Evolutionary conservation across 2,329 filamentous ascomycete genomes (phyloP).

Genomic region (Chrysoporthe puriensis): DNA sequence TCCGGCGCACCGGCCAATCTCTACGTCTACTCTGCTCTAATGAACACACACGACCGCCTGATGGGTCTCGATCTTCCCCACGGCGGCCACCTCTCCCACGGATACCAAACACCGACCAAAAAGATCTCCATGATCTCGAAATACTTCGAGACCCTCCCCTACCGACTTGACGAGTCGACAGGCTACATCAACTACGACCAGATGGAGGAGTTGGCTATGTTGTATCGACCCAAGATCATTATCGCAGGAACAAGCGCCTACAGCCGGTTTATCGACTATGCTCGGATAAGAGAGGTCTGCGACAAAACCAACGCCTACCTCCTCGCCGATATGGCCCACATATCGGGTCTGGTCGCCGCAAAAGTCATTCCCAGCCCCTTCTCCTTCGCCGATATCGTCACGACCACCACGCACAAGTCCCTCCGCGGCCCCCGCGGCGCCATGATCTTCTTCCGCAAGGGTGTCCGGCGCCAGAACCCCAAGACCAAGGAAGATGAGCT

Average conservation of each 20-base stretch:
- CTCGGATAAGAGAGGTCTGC: constrained; percentile 85
- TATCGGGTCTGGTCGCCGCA: constrained; percentile 90
- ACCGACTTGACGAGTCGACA: constrained; percentile 86
- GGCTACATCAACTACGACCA: constrained; percentile 95
- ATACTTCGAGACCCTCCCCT: constrained; percentile 98
- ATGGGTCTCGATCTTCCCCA: constrained; percentile 98
- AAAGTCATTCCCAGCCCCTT: constrained; percentile 92
- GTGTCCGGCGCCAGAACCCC: constrained; percentile 78
- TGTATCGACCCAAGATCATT: constrained; percentile 95
- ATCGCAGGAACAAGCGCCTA: constrained; percentile 95
- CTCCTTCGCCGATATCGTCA: constrained; percentile 88
- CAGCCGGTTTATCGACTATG: constrained; percentile 94
- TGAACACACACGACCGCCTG: constrained; percentile 89
- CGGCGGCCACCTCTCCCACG: constrained; percentile 93
- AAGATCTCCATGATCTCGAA: constrained; percentile 99
- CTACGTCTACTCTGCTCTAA: constrained; percentile 93
- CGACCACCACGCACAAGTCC: constrained; percentile 97
- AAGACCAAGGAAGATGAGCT: constrained; percentile 85
- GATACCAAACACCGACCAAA: constrained; percentile 91
- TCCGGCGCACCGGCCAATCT: constrained; percentile 77
- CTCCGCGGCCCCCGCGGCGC: constrained; percentile 92
- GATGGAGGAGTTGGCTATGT: constrained; percentile 80
- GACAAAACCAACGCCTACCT: constrained; percentile 93
- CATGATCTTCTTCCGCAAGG: constrained; percentile 98
- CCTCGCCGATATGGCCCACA: constrained; percentile 95